A percentile compares a stretch with the other conserved stretches of the same genome.
phyloP scores from a whole-genome alignment of 2,329 filamentous ascomycete genomes.

The Aspergillus vadensis region DNA sequence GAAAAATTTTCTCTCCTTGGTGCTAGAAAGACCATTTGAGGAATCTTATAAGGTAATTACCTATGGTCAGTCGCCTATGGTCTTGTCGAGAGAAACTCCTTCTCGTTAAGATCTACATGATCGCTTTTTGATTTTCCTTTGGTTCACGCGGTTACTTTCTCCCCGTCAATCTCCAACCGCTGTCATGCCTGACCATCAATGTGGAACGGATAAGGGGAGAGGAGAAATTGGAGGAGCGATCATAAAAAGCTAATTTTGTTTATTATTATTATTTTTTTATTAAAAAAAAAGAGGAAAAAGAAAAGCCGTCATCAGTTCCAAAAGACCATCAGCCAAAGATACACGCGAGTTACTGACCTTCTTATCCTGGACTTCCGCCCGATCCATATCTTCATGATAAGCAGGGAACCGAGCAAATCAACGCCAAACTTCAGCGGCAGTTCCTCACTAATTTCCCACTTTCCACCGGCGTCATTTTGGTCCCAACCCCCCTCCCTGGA shows the following conservation, averaged over 20 bases:
- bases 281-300: background rate
- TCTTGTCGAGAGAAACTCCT: constrained; percentile 11
- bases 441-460: constrained; percentile 15
- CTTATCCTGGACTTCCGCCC: constrained; percentile 16
- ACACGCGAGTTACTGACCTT: constrained; percentile 1
- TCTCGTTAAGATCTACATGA: constrained; percentile 18
- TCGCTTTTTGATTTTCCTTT: constrained; percentile 14
- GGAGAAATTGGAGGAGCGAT: background rate
- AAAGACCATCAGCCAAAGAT: background rate
- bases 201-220: background rate
- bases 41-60: constrained; percentile 15
- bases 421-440: constrained; percentile 6
- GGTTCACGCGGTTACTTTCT: background rate
- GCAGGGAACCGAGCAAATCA: constrained; percentile 19
- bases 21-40: constrained; percentile 3
- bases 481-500: constrained; percentile 16
- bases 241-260: no score
- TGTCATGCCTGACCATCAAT: background rate
- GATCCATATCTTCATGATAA: constrained; percentile 19
- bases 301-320: background rate
- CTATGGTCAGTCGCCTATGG: constrained; percentile 8
- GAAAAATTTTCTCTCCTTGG: constrained; percentile 2
- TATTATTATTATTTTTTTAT: no score
- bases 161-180: background rate
- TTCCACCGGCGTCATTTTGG: constrained; percentile 15